Evolutionary conservation across 371 early-diverging fungal species (phyloP).

Genomic region (Mycotypha africana): DNA sequence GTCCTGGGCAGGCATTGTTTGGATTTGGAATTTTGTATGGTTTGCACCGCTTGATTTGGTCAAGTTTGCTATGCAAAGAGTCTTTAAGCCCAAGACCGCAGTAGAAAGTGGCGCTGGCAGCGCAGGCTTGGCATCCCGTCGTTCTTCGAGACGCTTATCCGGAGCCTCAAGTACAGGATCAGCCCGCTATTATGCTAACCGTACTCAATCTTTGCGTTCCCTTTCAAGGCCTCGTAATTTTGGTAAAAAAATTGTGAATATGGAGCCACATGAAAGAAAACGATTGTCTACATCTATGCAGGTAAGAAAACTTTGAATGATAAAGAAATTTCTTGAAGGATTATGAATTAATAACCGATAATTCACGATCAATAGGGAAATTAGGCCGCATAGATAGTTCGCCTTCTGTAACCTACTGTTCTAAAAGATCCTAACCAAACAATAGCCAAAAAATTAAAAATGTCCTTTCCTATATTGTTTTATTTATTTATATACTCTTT

Average conservation of each 20-base stretch:
- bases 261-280: slow-evolving; percentile 22
- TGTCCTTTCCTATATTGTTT: background rate
- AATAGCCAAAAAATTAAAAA: background rate
- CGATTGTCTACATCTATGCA: slow-evolving; percentile 26
- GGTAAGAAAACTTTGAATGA: slow-evolving; percentile 5
- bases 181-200: slow-evolving; percentile 39
- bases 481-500: too few species aligned
- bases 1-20: slow-evolving; percentile 48
- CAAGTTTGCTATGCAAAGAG: slow-evolving; percentile 58
- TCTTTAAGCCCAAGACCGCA: slow-evolving; percentile 24
- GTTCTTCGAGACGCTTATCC: slow-evolving; percentile 24
- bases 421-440: background rate
- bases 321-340: background rate
- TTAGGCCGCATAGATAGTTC: slow-evolving; percentile 17
- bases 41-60: slow-evolving; percentile 61
- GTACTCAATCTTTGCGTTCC: slow-evolving; percentile 36
- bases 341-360: background rate
- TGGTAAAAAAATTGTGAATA: slow-evolving; percentile 22
- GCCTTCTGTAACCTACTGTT: too few species aligned
- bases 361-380: slow-evolving; percentile 8
- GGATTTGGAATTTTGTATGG: slow-evolving; percentile 71
- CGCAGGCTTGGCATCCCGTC: slow-evolving; percentile 1
- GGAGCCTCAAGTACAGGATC: slow-evolving; percentile 28
- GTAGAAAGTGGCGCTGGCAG: slow-evolving; percentile 5
- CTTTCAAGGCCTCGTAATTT: slow-evolving; percentile 35